phyloP scores from a whole-genome alignment of 2,329 filamentous ascomycete species.

The Emmonsia crescens region DNA sequence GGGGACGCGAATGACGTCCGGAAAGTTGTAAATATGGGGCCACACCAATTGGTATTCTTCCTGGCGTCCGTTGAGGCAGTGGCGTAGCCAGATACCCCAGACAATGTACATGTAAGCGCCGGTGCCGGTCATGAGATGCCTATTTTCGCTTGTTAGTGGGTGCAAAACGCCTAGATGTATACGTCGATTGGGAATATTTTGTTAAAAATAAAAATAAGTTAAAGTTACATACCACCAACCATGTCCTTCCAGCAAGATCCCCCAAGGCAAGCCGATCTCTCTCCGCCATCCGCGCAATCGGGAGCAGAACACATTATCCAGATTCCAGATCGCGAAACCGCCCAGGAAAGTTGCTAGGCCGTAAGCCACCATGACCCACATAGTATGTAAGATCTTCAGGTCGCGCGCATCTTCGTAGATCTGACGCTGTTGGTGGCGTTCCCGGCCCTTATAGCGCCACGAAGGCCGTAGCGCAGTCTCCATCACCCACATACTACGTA shows the following conservation, averaged over 20 bases:
- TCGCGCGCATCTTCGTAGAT: constrained; percentile 46
- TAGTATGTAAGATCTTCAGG: constrained; percentile 47
- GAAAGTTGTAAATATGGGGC: constrained; percentile 51
- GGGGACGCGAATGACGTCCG: constrained; percentile 37
- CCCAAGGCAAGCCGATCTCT: constrained; percentile 65
- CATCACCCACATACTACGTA: constrained; percentile 69
- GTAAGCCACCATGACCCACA: constrained; percentile 65
- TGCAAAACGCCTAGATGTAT: constrained; percentile 9
- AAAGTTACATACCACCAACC: constrained; percentile 52
- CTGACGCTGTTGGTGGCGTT: constrained; percentile 36
- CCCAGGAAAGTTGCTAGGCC: constrained; percentile 61
- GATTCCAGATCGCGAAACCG: constrained; percentile 65
- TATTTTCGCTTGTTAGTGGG: constrained; percentile 15
- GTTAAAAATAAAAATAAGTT: neutral
- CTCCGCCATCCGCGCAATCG: constrained; percentile 55
- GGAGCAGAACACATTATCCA: constrained; percentile 68
- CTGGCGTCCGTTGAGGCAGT: constrained; percentile 62
- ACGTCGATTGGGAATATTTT: neutral
- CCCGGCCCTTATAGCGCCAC: constrained; percentile 39
- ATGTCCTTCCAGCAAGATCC: constrained; percentile 61
- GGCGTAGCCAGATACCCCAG: constrained; percentile 73
- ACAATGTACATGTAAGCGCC: constrained; percentile 77
- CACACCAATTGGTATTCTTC: constrained; percentile 62
- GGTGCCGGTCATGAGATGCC: constrained; percentile 71
- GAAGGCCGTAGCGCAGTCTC: constrained; percentile 53